These are phyloP conservation scores for Apiotrichum domesticum DNA, from an alignment of 1,284 basidiomycete genomes.

Conservation along the genomic window DNA sequence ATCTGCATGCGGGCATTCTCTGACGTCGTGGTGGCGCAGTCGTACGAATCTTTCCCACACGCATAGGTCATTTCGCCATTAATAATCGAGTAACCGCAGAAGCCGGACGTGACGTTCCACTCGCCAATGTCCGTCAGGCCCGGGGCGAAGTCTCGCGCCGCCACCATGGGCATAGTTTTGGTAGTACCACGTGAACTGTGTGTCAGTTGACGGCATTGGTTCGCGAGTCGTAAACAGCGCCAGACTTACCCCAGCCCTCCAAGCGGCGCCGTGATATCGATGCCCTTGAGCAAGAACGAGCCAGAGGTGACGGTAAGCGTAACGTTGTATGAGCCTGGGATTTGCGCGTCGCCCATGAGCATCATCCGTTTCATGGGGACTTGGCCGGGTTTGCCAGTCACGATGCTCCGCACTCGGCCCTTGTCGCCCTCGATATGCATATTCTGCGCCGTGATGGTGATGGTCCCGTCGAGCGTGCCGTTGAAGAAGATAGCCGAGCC, in stretches of 20 bases:
- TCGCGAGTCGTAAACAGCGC: too few species aligned
- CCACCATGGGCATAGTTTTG: neutral
- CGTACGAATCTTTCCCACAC: neutral
- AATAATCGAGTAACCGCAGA: neutral
- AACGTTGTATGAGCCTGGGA: neutral
- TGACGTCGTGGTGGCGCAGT: neutral
- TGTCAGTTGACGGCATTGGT: neutral
- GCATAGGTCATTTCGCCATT: neutral
- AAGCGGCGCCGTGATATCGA: neutral
- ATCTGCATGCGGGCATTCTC: neutral
- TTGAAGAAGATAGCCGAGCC: slow-evolving; percentile 3
- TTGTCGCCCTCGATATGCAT: too few species aligned
- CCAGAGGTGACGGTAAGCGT: neutral
- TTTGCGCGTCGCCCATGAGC: neutral
- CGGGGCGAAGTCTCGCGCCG: neutral
- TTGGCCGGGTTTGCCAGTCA: neutral
- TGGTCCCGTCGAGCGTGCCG: neutral
- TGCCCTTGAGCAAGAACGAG: neutral
- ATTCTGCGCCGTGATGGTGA: neutral
- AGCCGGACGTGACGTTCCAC: neutral
- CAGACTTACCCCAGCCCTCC: neutral
- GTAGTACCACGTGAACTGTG: neutral
- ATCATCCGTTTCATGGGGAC: neutral
- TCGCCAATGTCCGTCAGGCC: neutral
- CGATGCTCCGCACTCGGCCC: neutral